Evolutionary conservation across 2,329 filamentous ascomycete species (phyloP), one percentile per base, ranked within the genome.

Genomic region (Aureobasidium mangrovei): DNA sequence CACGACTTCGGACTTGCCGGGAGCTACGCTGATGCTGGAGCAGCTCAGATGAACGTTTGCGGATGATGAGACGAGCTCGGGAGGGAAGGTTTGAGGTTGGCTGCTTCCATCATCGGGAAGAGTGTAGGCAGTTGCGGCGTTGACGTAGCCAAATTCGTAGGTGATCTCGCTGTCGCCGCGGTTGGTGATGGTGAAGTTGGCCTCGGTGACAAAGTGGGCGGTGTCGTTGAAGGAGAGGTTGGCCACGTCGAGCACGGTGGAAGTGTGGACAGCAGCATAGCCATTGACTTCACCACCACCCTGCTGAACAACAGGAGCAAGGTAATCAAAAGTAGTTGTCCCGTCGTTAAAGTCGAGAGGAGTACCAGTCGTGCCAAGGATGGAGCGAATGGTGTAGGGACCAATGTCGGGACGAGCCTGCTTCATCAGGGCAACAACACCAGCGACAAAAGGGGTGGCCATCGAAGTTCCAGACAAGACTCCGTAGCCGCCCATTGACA

Each of bases 221-320:
- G 80, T 82, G 64, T 85, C 82, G 63, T 85, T 84, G 68, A 84
- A 83, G 3, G 78, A 75, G 10, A 85, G 67, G 64, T 76, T 79
- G n/a, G 77, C 77, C 7, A 73, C 74, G 60, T 74, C 76, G 24
- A 84, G 68, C 9, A 79, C 62, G 2, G 76, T 75, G 2, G 72
- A 78, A 12, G 77, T 70, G 59, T 77, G 74, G 4, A 81, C 78
- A 3, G 80, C 79, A 55, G 82, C 77, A 58, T 77, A 77, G 3
- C 79, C 81, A 60, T 82, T 78, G 46, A 85, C 69, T 9, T 84
- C 69, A 36, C 82, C 82, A 29, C 68, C 77, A 8, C 82, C 82
- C 60, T 83, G 79, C 62, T 85, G 82, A 3, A 76, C 67, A 9
- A 82, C 77, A 0, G 82, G 80, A 0, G 64, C 66, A 40, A 69